These are phyloP conservation scores for Vigna unguiculata DNA, from an alignment of 306 rosid species.

Conservation along the genomic window DNA sequence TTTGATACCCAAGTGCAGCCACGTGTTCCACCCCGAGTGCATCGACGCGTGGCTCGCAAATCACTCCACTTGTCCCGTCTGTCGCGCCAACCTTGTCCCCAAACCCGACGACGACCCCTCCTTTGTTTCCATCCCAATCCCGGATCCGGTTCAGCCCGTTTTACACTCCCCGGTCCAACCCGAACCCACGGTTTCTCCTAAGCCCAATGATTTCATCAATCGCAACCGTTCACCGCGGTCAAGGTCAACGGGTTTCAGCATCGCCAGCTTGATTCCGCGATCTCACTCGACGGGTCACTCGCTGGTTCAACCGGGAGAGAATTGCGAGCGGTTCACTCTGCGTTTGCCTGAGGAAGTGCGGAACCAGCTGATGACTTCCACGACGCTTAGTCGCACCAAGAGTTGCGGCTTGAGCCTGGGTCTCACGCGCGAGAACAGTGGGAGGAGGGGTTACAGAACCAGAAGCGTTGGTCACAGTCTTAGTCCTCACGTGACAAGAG, in stretches of 20 bases:
- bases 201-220: conserved; percentile 8
- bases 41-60: conserved; percentile 78
- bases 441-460: conserved; percentile 61
- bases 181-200: conserved; percentile 24
- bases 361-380: conserved; percentile 59
- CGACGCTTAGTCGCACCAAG: conserved; percentile 48
- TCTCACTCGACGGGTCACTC: conserved; percentile 76
- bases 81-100: conserved; percentile 71
- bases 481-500: background rate
- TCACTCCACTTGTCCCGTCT: conserved; percentile 91
- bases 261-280: conserved; percentile 50
- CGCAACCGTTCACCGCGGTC: conserved; percentile 54
- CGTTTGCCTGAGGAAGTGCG: conserved; percentile 77
- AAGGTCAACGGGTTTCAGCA: conserved; percentile 56
- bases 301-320: conserved; percentile 54
- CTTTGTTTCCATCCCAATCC: background rate
- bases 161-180: background rate
- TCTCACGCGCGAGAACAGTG: conserved; percentile 62
- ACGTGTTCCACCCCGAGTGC: conserved; percentile 82
- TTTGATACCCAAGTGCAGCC: conserved; percentile 83
- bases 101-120: conserved; percentile 57
- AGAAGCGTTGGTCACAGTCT: conserved; percentile 48
- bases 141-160: conserved; percentile 28
- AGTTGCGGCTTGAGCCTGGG: conserved; percentile 54
- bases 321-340: conserved; percentile 70